Evolutionary conservation across 2,329 filamentous ascomycete species (phyloP).

Genomic region (Exserohilum rostratum): DNA sequence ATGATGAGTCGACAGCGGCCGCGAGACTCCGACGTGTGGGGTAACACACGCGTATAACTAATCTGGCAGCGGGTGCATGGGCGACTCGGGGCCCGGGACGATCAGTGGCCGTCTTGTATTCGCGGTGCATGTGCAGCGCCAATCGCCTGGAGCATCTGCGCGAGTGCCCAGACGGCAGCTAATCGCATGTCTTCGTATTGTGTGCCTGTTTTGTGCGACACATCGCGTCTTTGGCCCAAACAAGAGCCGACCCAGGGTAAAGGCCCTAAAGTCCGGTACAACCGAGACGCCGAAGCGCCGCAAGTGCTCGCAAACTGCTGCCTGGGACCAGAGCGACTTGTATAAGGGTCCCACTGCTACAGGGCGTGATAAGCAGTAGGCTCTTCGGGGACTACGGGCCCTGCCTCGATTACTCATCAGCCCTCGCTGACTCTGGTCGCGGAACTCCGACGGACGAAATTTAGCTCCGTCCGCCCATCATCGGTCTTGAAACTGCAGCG

Average conservation of each 20-base stretch:
- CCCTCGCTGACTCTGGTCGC: conserved; percentile 19
- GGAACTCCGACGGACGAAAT: conserved; percentile 17
- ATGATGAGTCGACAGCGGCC: too few relatives aligned
- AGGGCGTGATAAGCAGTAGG: conserved; percentile 10
- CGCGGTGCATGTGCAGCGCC: too few relatives aligned
- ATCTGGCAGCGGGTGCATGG: too few relatives aligned
- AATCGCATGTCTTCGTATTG: background rate
- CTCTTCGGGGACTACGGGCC: conserved; percentile 1
- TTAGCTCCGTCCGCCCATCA: conserved; percentile 14
- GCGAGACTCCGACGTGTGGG: too few relatives aligned
- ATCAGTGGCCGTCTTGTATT: too few relatives aligned
- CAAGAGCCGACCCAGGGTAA: conserved; percentile 3
- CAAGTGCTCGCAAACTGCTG: conserved; percentile 10
- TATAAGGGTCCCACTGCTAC: conserved; percentile 14
- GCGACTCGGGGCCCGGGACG: too few relatives aligned
- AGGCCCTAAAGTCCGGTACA: conserved; percentile 2
- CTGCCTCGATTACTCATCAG: conserved; percentile 18
- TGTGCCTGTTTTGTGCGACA: too few relatives aligned
- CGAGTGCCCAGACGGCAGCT: conserved; percentile 5
- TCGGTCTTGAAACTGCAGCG: conserved; percentile 9
- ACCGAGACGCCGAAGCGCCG: conserved; percentile 3
- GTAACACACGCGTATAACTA: too few relatives aligned
- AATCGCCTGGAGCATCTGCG: background rate
- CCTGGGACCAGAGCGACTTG: too few relatives aligned
- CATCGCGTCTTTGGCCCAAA: conserved; percentile 13